phyloP scores from a whole-genome alignment of 2,329 filamentous ascomycete genomes.

The Lojkania enalia region DNA sequence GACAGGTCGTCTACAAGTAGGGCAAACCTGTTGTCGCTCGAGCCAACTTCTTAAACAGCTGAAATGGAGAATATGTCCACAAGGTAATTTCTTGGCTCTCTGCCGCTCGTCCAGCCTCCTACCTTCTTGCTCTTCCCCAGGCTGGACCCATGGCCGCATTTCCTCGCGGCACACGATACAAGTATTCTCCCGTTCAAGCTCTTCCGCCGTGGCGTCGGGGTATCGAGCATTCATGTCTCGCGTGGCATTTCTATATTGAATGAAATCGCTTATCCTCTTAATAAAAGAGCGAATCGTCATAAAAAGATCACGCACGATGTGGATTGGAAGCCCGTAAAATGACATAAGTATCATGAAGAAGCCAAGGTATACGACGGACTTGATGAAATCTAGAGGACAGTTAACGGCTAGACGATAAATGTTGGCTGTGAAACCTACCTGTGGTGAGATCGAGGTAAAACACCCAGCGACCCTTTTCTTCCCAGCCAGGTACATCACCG shows the following conservation, averaged over 20 bases:
- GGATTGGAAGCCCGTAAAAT: slow-evolving; percentile 94
- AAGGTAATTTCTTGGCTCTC: slow-evolving; percentile 93
- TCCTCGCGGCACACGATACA: slow-evolving; percentile 98
- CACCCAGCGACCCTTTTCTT: slow-evolving; percentile 90
- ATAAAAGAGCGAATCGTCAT: slow-evolving; percentile 90
- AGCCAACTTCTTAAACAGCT: slow-evolving; percentile 96
- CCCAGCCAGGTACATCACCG: slow-evolving; percentile 93
- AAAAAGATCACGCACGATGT: slow-evolving; percentile 94
- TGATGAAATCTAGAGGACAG: slow-evolving; percentile 75
- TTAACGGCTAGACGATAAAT: slow-evolving; percentile 10
- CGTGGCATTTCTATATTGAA: slow-evolving; percentile 88
- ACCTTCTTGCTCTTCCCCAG: slow-evolving; percentile 45
- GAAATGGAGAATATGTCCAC: slow-evolving; percentile 92
- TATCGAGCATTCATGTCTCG: slow-evolving; percentile 91
- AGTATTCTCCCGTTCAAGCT: slow-evolving; percentile 83
- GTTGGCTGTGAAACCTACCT: slow-evolving; percentile 55
- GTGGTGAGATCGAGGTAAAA: slow-evolving; percentile 84
- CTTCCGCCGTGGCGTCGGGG: slow-evolving; percentile 84
- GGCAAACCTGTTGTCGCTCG: slow-evolving; percentile 95
- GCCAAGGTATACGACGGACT: slow-evolving; percentile 82
- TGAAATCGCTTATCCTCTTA: slow-evolving; percentile 83
- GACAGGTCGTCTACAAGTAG: slow-evolving; percentile 87
- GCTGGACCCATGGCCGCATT: slow-evolving; percentile 78
- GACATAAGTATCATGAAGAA: slow-evolving; percentile 93
- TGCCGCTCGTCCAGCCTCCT: slow-evolving; percentile 73